Evolutionary conservation across 805 yeast genomes (phyloP).

Genomic region (Teunomyces stri): DNA sequence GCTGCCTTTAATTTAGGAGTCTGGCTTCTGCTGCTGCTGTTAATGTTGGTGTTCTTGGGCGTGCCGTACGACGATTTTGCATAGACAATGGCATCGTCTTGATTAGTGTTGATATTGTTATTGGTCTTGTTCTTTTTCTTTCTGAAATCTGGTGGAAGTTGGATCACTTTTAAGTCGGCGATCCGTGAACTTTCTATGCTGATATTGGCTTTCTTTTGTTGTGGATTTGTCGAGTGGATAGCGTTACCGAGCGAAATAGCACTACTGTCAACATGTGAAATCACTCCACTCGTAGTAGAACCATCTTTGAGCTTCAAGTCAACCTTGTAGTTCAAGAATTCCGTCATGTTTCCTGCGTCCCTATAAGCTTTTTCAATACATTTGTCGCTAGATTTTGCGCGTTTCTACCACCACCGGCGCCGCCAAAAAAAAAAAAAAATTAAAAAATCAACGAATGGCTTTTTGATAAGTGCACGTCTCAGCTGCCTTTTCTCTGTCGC

Average conservation of each 20-base stretch:
- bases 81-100: conserved; percentile 27
- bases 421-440: too few relatives aligned
- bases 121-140: conserved; percentile 12
- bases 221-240: conserved; percentile 11
- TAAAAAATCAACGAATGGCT: not conserved
- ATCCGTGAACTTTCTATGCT: conserved; percentile 38
- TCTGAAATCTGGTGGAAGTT: conserved; percentile 41
- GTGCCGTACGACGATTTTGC: conserved; percentile 13
- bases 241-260: conserved; percentile 26
- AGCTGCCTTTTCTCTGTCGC: not conserved
- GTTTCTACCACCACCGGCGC: too few relatives aligned
- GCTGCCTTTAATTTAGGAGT: conserved; percentile 2
- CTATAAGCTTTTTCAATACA: not conserved
- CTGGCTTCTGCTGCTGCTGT: conserved; percentile 4
- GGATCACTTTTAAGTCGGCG: conserved; percentile 54
- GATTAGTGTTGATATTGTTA: conserved; percentile 13
- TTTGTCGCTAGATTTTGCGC: too few relatives aligned
- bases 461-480: not conserved
- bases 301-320: conserved; percentile 40
- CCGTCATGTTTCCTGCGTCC: conserved; percentile 25
- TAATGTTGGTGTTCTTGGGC: conserved; percentile 4
- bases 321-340: conserved; percentile 42
- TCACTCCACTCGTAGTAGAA: conserved; percentile 30
- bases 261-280: conserved; percentile 29
- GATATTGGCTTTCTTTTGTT: conserved; percentile 11